Conservation (phyloP, 148 eudicot species). For the Pouteria glomerata region DNA sequence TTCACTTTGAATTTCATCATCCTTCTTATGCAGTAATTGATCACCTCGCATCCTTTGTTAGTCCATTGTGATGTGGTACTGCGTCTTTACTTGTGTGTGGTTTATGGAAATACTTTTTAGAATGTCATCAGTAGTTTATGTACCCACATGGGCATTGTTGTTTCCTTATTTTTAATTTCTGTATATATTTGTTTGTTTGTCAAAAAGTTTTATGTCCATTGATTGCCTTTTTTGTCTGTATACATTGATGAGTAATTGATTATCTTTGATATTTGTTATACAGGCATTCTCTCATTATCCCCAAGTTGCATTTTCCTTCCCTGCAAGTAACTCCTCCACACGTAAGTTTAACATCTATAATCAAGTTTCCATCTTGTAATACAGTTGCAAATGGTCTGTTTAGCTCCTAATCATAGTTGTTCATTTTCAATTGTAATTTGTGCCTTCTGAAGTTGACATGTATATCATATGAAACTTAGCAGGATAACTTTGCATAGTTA, state of each 20-base stretch:
- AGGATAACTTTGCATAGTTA: background rate
- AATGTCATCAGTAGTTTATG: background rate
- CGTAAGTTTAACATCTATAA: conserved; percentile 44
- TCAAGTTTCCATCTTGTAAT: background rate
- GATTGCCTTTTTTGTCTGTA: background rate
- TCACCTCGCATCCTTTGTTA: no score
- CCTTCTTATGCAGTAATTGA: no score
- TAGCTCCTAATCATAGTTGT: background rate
- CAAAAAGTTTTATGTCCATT: background rate
- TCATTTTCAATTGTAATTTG: background rate
- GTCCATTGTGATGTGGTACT: no score
- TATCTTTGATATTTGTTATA: background rate
- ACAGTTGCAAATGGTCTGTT: background rate
- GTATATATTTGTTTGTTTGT: conserved; percentile 3
- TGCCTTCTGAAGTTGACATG: background rate
- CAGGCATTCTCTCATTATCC: conserved; percentile 90
- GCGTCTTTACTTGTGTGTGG: no score
- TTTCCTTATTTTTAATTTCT: background rate
- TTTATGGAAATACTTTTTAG: background rate
- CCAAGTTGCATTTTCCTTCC: conserved; percentile 73
- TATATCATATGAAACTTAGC: background rate
- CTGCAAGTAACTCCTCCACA: conserved; percentile 82
- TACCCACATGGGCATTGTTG: background rate
- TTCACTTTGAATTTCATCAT: no score
- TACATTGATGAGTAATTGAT: no score